Base-by-base conservation (phyloP, 177 flowering plant species). In the Vitis hybrid region DNA sequence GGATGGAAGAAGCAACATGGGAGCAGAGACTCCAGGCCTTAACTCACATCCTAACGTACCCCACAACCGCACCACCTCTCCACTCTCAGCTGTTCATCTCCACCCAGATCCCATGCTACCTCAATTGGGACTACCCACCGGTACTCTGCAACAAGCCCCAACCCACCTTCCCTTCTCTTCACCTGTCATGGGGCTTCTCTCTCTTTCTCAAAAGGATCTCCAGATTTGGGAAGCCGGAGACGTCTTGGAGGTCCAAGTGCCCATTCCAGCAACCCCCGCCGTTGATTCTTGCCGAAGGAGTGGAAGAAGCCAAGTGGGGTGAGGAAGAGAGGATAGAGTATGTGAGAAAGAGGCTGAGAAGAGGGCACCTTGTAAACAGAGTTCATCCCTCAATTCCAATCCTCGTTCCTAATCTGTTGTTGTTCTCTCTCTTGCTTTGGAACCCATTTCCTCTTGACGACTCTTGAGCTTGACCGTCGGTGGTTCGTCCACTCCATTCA, bases 241-340 rank as follows among this genome's bases (percentile, higher is more conserved):
- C 92, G 16, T 90, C 97, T 9, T 93, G 95, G 98, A 75, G 98
- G 67, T 84, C 82, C 64, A 88, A 88, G 74, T 91, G 95, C 85
- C 97, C 98, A 1, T 93, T 76, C 73, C 88, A 79, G 48, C 88
- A 75, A 71, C 98, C 98, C 9, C 97, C 97, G 51, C 98, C 98
- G 18, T 66, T 87, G 83, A 72, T 85, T 14, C 78, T 89, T 0
- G 98, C 97, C 0, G 75, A 81, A 19, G 98, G 98, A 2, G 85
- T 88, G 55, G 90, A 84, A 66, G 87, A 80, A 39, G 91, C 87
- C 0, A 69, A 70, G 72, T 85, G 88, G 83, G 87, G 79, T 20
- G 89, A 81, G 1, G 88, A 81, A 64, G 72, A 78, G 73, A 85
- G 64, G 79, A 82, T 80, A 67, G 84, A 75, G 68, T 84, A 83